Evolutionary conservation across 2,329 filamentous ascomycete genomes (phyloP), one percentile per base, ranked within the genome.

Genomic region (Colletotrichum sp.): DNA sequence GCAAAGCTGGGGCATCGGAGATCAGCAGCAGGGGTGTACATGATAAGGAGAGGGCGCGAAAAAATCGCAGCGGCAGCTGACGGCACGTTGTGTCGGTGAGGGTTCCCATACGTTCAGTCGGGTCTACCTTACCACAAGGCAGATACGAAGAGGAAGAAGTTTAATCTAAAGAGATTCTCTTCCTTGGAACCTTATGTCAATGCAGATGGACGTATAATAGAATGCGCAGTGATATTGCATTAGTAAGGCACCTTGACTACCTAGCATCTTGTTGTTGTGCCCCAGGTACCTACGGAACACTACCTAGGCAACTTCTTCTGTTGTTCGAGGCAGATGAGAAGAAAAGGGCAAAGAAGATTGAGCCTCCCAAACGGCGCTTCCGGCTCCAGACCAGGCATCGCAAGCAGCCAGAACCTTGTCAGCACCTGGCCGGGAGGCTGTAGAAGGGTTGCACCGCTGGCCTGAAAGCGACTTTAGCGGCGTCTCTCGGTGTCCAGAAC

Each of bases 401-500:
- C 48, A 73, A 67, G 28, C 63, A 63, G 69, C 73, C 63, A 57
- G 57, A 55, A 67, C 73, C 73, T 57, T 72, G 73, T 36, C 26
- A 55, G 68, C 61, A 72, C 32, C 60, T 67, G 30, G 48, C 52
- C 36, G 21, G 24, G 61, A 71, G 60, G 34, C 24, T 61, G 59
- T 68, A 15, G 64, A 72, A 73, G 57, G 69, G 70, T 75, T 63
- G 55, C 70, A 73, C 30, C 59, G 57, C 73, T 28, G 57, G 64
- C 36, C n/a, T 28, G 32, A 36, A 55, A 52, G 57, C 55, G 64
- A 32, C 70, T 24, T 73, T 69, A 73, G 73, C 48, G 64, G 55
- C 70, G 28, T 67, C 43, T 21, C 60, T 75, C 73, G 73, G 73
- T 75, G 73, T 73, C 70, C 73, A 60, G 36, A 75, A 64, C 32